Evolutionary conservation across 2,329 filamentous ascomycete genomes (phyloP).

Genomic region (Coniella vitis): DNA sequence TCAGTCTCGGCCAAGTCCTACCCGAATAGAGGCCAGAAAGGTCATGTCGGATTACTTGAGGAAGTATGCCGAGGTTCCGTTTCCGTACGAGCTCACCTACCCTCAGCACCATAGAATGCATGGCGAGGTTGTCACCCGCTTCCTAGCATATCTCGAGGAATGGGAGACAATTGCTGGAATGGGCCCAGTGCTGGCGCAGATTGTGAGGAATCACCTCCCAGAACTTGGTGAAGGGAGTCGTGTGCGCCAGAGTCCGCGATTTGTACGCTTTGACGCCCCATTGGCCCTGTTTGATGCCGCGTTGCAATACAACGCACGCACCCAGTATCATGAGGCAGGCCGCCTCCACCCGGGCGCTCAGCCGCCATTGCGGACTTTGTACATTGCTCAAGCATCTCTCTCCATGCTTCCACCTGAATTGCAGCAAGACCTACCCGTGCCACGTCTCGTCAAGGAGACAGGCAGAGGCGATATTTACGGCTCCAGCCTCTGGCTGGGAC

Average conservation of each 20-base stretch:
- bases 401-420: slow-evolving; percentile 58
- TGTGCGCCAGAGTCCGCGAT: slow-evolving; percentile 9
- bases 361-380: slow-evolving; percentile 45
- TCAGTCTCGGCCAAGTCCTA: neutral
- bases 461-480: slow-evolving; percentile 82
- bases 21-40: neutral
- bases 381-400: slow-evolving; percentile 79
- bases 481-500: slow-evolving; percentile 82
- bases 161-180: neutral
- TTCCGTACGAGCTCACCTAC: slow-evolving; percentile 15
- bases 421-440: slow-evolving; percentile 60
- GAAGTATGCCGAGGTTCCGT: neutral
- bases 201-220: slow-evolving; percentile 2
- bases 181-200: neutral
- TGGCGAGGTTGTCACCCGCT: slow-evolving; percentile 1
- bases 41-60: slow-evolving; percentile 3
- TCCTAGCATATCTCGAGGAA: slow-evolving; percentile 2
- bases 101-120: slow-evolving; percentile 1
- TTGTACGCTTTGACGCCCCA: slow-evolving; percentile 55
- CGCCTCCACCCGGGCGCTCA: neutral
- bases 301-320: slow-evolving; percentile 37
- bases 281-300: slow-evolving; percentile 58
- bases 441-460: slow-evolving; percentile 52
- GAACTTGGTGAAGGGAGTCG: neutral
- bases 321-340: neutral